Percentiles rank a stretch among this genome's conserved stretches.
Evolutionary conservation across 2,329 filamentous ascomycete genomes (phyloP).

Genomic region (Knufia petricola): DNA sequence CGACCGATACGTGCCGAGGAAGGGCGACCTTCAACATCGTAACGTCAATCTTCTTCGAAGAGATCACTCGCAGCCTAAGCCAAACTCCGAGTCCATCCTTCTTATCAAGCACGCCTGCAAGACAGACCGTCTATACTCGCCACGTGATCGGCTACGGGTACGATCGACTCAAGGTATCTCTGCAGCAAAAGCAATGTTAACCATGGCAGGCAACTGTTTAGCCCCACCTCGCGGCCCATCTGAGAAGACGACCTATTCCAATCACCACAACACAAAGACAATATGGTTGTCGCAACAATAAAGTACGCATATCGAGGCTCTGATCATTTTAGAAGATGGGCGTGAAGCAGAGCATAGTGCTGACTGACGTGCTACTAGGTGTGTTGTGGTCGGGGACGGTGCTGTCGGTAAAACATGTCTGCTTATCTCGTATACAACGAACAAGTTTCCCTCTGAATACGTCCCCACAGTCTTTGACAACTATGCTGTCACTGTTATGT

Average conservation of each 20-base stretch:
- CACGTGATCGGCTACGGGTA: not conserved
- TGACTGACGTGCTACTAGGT: conserved; percentile 48
- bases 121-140: not conserved
- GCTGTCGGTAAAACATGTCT: conserved; percentile 98
- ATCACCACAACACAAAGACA: conserved; percentile 13
- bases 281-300: conserved; percentile 55
- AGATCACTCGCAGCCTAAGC: not conserved
- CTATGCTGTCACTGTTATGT: conserved; percentile 99
- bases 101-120: not conserved
- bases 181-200: not conserved
- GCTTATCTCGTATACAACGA: conserved; percentile 97
- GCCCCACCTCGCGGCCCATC: not conserved
- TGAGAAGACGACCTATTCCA: not conserved
- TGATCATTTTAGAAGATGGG: conserved; percentile 8
- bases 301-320: conserved; percentile 39
- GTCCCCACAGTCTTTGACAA: conserved; percentile 99
- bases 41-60: not conserved
- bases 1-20: not conserved
- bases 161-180: not conserved
- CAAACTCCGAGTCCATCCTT: not conserved
- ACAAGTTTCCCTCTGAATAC: conserved; percentile 99
- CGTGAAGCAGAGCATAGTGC: conserved; percentile 3
- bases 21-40: not conserved
- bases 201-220: not conserved
- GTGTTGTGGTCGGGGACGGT: conserved; percentile 98